Base-by-base conservation (phyloP, 2,329 filamentous ascomycete genomes). In the Talaromyces sp. region DNA sequence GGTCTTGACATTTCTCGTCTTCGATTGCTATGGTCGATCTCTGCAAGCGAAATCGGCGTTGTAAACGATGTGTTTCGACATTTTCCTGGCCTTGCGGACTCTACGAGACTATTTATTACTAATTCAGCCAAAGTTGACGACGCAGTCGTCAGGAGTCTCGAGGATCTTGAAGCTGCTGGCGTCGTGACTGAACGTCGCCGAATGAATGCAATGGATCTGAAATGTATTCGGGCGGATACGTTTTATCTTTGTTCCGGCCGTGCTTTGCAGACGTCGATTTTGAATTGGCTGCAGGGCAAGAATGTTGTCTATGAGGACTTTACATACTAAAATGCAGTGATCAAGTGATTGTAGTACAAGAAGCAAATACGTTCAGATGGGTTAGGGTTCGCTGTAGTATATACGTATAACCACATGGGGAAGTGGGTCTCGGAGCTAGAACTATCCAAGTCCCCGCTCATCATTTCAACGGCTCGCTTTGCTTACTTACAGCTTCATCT, bases 21-120 rank as follows among this genome's bases (percentile, higher is more conserved):
- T 40, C 76, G 69, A 28, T 71, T 95, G 4, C 78, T 92, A 1
- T 96, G 91, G 92, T 87, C 85, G 1, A 67, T 93, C 3, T 79
- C 82, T 6, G 73, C 75, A 0, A 81, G 79, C 2, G 92, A 96
- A 73, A 61, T 90, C 0, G 79, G 79, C 0, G 73, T 95, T 1
- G 88, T 86, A 0, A 69, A 79, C 1, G 85, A 91, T 66, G 79
- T 81, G 0, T 80, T 95, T 44, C 71, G 77, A 25, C 76, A 73
- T 37, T 80, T 84, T 63, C 79, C 79, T 0, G 79, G 77, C 0
- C 74, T 95, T 11, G 83, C 79, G 0, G 63, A 63, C 0, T 78
- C 78, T 16, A 83, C 87, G 28, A 82, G 67, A 14, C 66, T 95
- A 0, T 95, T 90, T 67, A 74, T 93, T 5, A 92, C 90, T 0